These are phyloP conservation scores for Pouteria campechiana DNA, from an alignment of 179 eudicot genomes.

Conservation along the genomic window DNA sequence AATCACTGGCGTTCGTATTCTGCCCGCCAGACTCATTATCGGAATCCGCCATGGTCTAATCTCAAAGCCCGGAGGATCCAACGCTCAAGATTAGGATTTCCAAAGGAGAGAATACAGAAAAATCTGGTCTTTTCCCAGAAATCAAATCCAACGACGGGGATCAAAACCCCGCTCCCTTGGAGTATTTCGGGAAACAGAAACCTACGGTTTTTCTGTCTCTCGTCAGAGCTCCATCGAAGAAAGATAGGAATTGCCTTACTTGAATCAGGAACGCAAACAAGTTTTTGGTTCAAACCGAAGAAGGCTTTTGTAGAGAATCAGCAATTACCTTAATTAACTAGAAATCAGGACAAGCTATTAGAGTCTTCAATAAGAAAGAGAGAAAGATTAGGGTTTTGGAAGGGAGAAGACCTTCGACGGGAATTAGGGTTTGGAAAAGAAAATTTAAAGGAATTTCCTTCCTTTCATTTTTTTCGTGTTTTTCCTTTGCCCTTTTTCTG, in stretches of 20 bases:
- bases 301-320: slow-evolving; percentile 3
- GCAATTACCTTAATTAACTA: too few species aligned
- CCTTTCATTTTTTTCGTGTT: too few species aligned
- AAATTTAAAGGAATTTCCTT: too few species aligned
- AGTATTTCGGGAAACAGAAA: too few species aligned
- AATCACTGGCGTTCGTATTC: slow-evolving; percentile 11
- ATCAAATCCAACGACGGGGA: too few species aligned
- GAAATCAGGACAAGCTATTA: too few species aligned
- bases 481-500: too few species aligned
- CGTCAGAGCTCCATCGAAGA: neutral
- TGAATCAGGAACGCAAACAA: neutral
- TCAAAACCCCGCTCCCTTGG: too few species aligned
- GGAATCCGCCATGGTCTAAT: slow-evolving; percentile 48
- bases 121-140: neutral
- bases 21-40: slow-evolving; percentile 60
- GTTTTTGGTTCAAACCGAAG: slow-evolving; percentile 3
- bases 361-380: too few species aligned
- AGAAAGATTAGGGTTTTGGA: neutral
- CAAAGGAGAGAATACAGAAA: neutral
- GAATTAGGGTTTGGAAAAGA: too few species aligned
- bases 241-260: too few species aligned
- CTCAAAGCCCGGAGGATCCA: neutral
- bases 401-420: neutral
- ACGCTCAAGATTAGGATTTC: neutral
- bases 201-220: too few species aligned